Percentiles rank a stretch among this genome's conserved stretches.
phyloP scores from a whole-genome alignment of 1,284 basidiomycete species.

The Neolentinus lepideus region DNA sequence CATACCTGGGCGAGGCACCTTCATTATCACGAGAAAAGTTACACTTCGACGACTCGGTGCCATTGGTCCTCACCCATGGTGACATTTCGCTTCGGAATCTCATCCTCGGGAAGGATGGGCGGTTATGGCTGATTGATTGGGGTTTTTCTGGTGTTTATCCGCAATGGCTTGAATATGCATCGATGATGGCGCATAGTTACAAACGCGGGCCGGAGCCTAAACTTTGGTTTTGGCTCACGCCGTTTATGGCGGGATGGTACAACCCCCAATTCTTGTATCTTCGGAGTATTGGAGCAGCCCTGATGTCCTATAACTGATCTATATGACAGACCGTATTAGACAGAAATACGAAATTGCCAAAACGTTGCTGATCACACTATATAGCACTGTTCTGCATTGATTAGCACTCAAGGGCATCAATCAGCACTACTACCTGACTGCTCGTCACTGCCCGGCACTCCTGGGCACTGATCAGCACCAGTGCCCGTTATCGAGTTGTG shows the following conservation, averaged over 20 bases:
- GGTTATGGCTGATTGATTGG: constrained; percentile 24
- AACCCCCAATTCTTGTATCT: not conserved
- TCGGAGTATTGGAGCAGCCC: too few relatives aligned
- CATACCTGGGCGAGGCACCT: not conserved
- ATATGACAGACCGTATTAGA: too few relatives aligned
- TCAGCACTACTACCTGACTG: too few relatives aligned
- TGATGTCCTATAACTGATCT: too few relatives aligned
- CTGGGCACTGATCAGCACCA: too few relatives aligned
- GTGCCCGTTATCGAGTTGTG: too few relatives aligned
- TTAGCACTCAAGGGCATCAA: too few relatives aligned
- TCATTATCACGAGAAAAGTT: not conserved
- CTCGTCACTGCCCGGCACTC: too few relatives aligned
- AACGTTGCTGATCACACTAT: too few relatives aligned
- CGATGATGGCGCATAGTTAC: not conserved
- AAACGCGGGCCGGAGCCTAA: not conserved
- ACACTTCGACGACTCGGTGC: constrained; percentile 16
- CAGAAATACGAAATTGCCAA: too few relatives aligned
- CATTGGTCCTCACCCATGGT: constrained; percentile 21
- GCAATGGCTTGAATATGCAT: constrained; percentile 19
- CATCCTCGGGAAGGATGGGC: constrained; percentile 17
- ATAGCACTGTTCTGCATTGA: too few relatives aligned
- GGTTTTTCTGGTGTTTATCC: constrained; percentile 22
- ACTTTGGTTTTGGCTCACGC: not conserved
- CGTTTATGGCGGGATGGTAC: not conserved
- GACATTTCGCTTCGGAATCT: constrained; percentile 21